Base-by-base conservation (phyloP, 78 protist genomes). In the slime mould (Dictyostelium discoideum) region DNA sequence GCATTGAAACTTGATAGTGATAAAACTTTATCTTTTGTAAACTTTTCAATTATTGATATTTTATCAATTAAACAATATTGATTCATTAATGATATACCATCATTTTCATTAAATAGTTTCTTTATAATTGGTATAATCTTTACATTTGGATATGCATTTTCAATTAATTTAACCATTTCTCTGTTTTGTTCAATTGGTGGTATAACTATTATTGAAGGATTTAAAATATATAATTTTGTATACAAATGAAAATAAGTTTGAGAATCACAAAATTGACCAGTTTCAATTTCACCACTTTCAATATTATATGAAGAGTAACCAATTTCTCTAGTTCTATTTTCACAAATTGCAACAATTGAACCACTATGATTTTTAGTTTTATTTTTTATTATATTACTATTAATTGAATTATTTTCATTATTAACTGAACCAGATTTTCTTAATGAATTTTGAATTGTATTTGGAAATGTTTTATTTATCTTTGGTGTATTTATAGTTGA, bases 201-300 rank as follows among this genome's bases (percentile, higher is more conserved):
- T 32, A 77, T 72, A 7, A 90, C 69, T 26, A 67, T 77, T 8
- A 82, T 29, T 48, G 88, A 82, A 0, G 81, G 74, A 20, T 80
- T 57, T 16, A 72, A 69, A 18, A 90, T 90, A n/a, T 32, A 90
- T 9, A 90, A 5, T 72, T 90, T 90, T 0, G 82, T 90, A 73
- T 90, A 90, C 4, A 90, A 44, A 54, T 90, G 95, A 13, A 73
- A 86, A 82, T 90, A 90, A 4, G 95, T 90, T 82, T 90, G 95
- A 8, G 95, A 82, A 50, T 90, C 95, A 39, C 95, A 90, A 29
- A 90, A 90, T 54, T 90, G 95, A 39, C 95, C 95, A 46, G 84
- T 67, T 50, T 90, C 88, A 82, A 90, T 44, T 2, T 42, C 80
- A 3, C 95, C 95, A 39, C 37, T 90, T 39, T 57, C 63, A 1